These are phyloP conservation scores for Prunus davidiana DNA, from an alignment of 306 rosid genomes.

Conservation along the genomic window DNA sequence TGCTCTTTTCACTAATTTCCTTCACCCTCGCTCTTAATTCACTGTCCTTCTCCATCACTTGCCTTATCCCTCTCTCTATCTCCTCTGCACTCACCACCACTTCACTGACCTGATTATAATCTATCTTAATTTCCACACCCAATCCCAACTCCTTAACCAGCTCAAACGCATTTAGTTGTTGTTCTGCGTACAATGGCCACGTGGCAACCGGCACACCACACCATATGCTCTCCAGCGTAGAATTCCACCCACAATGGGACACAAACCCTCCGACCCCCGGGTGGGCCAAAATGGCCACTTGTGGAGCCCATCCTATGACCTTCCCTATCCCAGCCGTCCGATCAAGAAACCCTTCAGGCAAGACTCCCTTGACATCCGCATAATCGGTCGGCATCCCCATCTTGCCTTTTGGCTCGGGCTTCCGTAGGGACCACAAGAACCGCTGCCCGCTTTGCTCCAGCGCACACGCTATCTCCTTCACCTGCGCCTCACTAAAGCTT, in stretches of 20 bases:
- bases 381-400: not conserved
- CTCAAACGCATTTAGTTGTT: constrained; percentile 11
- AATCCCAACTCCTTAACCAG: constrained; percentile 21
- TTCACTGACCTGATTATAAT: not conserved
- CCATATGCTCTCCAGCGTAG: constrained; percentile 21
- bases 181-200: constrained; percentile 24
- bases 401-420: not conserved
- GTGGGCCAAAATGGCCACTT: constrained; percentile 23
- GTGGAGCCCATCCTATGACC: constrained; percentile 30
- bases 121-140: constrained; percentile 12
- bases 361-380: not conserved
- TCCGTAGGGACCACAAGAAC: constrained; percentile 16
- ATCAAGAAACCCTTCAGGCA: constrained; percentile 20
- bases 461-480: constrained; percentile 2
- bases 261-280: constrained; percentile 14
- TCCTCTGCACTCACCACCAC: constrained; percentile 18
- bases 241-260: constrained; percentile 28
- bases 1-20: constrained; percentile 18
- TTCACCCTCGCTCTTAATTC: constrained; percentile 25
- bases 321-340: constrained; percentile 8
- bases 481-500: not conserved
- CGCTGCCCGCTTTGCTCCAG: constrained; percentile 8
- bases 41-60: constrained; percentile 27
- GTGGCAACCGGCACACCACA: constrained; percentile 19
- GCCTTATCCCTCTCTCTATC: constrained; percentile 37